These are phyloP conservation scores for Colletotrichum magnum DNA, from an alignment of 2,329 filamentous ascomycete genomes.

Conservation along the genomic window DNA sequence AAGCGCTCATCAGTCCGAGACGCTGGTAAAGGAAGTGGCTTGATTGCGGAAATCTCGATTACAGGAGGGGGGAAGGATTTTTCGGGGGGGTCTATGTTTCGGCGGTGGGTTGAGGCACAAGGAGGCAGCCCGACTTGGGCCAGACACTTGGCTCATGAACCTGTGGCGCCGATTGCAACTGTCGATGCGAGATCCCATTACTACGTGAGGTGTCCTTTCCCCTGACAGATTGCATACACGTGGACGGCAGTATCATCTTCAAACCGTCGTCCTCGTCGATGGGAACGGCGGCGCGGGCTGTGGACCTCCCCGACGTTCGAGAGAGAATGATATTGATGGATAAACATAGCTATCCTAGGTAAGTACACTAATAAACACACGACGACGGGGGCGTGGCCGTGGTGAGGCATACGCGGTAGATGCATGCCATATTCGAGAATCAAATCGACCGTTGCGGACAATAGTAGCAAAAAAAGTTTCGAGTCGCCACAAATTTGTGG, in stretches of 20 bases:
- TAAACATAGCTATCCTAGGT: too few relatives aligned
- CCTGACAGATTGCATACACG: too few relatives aligned
- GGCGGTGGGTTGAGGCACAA: constrained; percentile 7
- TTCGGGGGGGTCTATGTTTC: too few relatives aligned
- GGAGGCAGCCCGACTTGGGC: not conserved
- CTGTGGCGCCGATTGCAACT: constrained; percentile 17
- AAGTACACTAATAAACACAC: too few relatives aligned
- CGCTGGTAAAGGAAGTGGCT: constrained; percentile 33
- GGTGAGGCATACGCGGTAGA: not conserved
- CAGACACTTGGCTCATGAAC: constrained; percentile 3
- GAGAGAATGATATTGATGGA: too few relatives aligned
- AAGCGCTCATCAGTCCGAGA: constrained; percentile 37
- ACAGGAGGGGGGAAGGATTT: constrained; percentile 15
- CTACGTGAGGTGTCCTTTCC: not conserved
- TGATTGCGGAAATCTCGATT: constrained; percentile 35
- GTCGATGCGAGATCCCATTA: not conserved
- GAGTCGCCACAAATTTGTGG: not conserved
- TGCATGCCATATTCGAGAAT: not conserved
- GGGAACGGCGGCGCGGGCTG: too few relatives aligned
- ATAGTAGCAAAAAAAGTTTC: not conserved
- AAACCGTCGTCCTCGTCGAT: too few relatives aligned
- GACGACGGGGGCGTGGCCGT: too few relatives aligned
- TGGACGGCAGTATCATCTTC: too few relatives aligned
- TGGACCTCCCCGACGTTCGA: too few relatives aligned
- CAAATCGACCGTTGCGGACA: not conserved